A percentile compares a stretch with the other conserved stretches of the same genome.
Evolutionary conservation across 2,329 filamentous ascomycete species (phyloP).

Genomic region (Paraphaeosphaeria minitans): DNA sequence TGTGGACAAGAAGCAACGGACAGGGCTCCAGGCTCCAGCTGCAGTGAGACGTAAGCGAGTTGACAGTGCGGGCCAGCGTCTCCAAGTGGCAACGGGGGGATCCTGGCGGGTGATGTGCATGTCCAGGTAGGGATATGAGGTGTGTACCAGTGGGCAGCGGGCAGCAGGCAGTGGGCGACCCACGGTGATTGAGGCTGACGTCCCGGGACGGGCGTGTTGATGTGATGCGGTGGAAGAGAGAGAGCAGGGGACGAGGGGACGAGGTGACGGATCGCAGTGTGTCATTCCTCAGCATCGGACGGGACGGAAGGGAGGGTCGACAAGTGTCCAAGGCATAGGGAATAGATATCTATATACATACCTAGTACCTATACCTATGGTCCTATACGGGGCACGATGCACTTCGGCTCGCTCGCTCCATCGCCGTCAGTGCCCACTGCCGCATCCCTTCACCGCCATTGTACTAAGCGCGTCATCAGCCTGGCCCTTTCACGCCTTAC

Average conservation of each 20-base stretch:
- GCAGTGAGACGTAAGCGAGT: conserved; percentile 5
- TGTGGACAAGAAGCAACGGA: neutral
- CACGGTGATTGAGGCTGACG: conserved; percentile 1
- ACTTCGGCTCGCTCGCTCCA: neutral
- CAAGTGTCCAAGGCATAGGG: conserved; percentile 12
- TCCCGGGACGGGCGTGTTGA: conserved; percentile 6
- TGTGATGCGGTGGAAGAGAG: conserved; percentile 4
- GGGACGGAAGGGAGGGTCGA: conserved; percentile 14
- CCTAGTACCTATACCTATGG: no score
- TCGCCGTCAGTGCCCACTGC: neutral
- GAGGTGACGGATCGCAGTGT: conserved; percentile 7
- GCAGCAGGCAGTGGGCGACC: neutral
- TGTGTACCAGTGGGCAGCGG: neutral
- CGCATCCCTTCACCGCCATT: conserved; percentile 23
- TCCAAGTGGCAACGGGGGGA: conserved; percentile 9
- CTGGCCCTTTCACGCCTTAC: neutral
- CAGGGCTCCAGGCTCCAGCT: conserved; percentile 4
- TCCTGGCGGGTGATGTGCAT: conserved; percentile 18
- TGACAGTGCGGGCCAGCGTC: neutral
- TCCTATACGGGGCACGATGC: conserved; percentile 12
- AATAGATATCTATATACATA: conserved; percentile 7
- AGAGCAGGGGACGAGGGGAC: neutral
- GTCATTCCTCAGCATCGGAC: neutral
- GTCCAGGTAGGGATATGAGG: conserved; percentile 16
- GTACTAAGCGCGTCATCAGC: conserved; percentile 14